phyloP scores from a whole-genome alignment of 2,329 filamentous ascomycete species.

The Fusarium neocosmosporiellum region DNA sequence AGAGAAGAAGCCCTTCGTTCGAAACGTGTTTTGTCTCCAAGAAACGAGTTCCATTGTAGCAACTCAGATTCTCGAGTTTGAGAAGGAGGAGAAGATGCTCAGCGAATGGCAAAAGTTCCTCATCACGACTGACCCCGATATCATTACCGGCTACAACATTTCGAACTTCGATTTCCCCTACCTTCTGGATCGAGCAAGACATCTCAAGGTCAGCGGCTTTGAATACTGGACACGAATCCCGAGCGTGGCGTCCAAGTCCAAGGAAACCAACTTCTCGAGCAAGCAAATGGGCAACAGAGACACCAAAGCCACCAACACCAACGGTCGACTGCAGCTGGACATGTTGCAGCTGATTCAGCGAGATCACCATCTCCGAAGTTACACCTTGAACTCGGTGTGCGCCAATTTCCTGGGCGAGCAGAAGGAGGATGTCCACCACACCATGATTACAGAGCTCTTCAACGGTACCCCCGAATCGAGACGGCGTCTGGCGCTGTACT shows the following conservation, averaged over 20 bases:
- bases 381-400: slow-evolving; percentile 96
- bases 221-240: slow-evolving; percentile 88
- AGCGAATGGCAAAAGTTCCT: slow-evolving; percentile 91
- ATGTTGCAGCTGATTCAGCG: slow-evolving; percentile 94
- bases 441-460: slow-evolving; percentile 98
- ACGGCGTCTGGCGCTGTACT: slow-evolving; percentile 92
- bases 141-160: slow-evolving; percentile 99
- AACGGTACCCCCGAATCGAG: slow-evolving; percentile 95
- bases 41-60: slow-evolving; percentile 94
- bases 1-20: slow-evolving; percentile 93
- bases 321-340: slow-evolving; percentile 92
- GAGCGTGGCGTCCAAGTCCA: slow-evolving; percentile 75
- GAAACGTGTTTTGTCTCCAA: slow-evolving; percentile 96
- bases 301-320: slow-evolving; percentile 93
- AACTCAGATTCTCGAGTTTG: slow-evolving; percentile 88
- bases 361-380: slow-evolving; percentile 94
- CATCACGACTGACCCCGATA: slow-evolving; percentile 90
- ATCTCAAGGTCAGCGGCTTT: slow-evolving; percentile 83
- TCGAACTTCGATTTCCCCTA: slow-evolving; percentile 99
- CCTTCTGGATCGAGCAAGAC: slow-evolving; percentile 85
- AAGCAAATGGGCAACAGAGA: slow-evolving; percentile 99
- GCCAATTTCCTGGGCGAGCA: slow-evolving; percentile 96
- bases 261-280: slow-evolving; percentile 89
- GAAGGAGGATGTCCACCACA: slow-evolving; percentile 98
- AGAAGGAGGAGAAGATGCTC: slow-evolving; percentile 89